Conservation (phyloP, 805 yeast species). For the Candida maris region DNA sequence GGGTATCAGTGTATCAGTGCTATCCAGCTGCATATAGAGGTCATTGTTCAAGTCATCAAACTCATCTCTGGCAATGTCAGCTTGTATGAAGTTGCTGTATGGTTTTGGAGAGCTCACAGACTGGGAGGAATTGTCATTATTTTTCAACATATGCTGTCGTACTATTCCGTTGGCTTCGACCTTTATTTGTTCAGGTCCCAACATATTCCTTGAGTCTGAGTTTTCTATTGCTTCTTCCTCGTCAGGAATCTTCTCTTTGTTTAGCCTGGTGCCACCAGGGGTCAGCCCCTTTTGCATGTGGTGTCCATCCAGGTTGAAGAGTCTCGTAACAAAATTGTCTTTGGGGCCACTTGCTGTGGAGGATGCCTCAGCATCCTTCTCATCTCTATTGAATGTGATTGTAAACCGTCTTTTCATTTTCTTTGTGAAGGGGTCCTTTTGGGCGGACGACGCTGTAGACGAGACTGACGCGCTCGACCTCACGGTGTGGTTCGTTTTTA, state of each 20-base stretch:
- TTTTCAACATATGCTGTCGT: constrained; percentile 40
- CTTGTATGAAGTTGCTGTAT: constrained; percentile 26
- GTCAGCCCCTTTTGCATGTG: constrained; percentile 14
- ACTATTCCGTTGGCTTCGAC: constrained; percentile 56
- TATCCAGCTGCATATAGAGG: constrained; percentile 38
- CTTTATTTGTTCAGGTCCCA: constrained; percentile 41
- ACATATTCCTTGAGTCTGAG: constrained; percentile 39
- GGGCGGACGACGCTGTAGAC: neutral
- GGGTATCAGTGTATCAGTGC: constrained; percentile 42
- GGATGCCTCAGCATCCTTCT: neutral
- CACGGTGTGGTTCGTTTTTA: neutral
- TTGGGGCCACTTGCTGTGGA: neutral
- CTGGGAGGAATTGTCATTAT: constrained; percentile 15
- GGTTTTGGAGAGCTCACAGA: constrained; percentile 8
- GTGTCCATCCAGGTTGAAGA: constrained; percentile 11
- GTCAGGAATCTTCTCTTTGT: constrained; percentile 36
- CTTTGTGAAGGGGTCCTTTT: constrained; percentile 11
- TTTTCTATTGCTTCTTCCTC: constrained; percentile 28
- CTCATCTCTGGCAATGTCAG: constrained; percentile 33
- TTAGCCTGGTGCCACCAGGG: constrained; percentile 15
- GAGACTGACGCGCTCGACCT: constrained; percentile 2
- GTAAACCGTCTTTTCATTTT: constrained; percentile 18
- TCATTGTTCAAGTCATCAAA: constrained; percentile 30
- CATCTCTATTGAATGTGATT: constrained; percentile 6
- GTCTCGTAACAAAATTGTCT: constrained; percentile 9